Evolutionary conservation across 129 eudicot species (phyloP).

Genomic region (Tanacetum coccineum): DNA sequence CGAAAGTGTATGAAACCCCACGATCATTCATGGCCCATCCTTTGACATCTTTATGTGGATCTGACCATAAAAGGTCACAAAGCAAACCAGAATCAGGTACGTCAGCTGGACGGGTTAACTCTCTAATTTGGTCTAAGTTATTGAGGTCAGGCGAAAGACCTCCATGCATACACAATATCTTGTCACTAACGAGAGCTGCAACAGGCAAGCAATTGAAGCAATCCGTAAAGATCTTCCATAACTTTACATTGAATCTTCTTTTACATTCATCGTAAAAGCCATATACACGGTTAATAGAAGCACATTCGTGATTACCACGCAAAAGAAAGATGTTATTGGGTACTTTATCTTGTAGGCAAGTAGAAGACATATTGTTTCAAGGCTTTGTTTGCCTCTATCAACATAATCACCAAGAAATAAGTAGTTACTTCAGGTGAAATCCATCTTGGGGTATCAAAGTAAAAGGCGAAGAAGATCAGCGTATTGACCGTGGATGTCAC

Average conservation of each 20-base stretch:
- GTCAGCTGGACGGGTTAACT: slow-evolving; percentile 39
- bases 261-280: slow-evolving; percentile 49
- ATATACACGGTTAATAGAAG: slow-evolving; percentile 50
- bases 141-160: slow-evolving; percentile 60
- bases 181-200: slow-evolving; percentile 51
- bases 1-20: slow-evolving; percentile 59
- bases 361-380: slow-evolving; percentile 52
- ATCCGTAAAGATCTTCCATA: slow-evolving; percentile 46
- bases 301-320: slow-evolving; percentile 47
- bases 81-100: slow-evolving; percentile 47
- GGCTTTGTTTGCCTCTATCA: slow-evolving; percentile 61
- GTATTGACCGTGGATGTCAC: slow-evolving; percentile 67
- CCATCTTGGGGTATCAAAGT: slow-evolving; percentile 53
- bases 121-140: slow-evolving; percentile 47
- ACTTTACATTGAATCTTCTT: slow-evolving; percentile 44
- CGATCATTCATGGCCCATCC: slow-evolving; percentile 68
- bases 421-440: slow-evolving; percentile 48
- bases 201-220: slow-evolving; percentile 56
- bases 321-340: slow-evolving; percentile 44
- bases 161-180: slow-evolving; percentile 63
- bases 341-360: slow-evolving; percentile 48
- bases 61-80: slow-evolving; percentile 58
- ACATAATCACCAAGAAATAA: slow-evolving; percentile 61
- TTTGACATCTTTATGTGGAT: slow-evolving; percentile 57
- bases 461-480: slow-evolving; percentile 58